phyloP scores from a whole-genome alignment of 1,284 basidiomycete species.

The Boletellus deceptivus region DNA sequence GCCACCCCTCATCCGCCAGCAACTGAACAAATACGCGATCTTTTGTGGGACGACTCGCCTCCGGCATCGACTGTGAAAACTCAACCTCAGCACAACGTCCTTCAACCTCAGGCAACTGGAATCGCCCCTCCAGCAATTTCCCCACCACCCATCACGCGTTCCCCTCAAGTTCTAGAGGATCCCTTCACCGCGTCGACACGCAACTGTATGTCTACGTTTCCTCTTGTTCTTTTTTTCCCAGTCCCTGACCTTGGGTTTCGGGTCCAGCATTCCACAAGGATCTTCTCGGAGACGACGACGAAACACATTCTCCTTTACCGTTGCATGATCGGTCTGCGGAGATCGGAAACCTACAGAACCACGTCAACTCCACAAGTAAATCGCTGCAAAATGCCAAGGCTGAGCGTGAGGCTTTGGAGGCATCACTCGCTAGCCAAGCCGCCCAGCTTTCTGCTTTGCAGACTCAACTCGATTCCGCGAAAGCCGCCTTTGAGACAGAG shows the following conservation, averaged over 20 bases:
- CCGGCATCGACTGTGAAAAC: slow-evolving; percentile 44
- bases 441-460: slow-evolving; percentile 70
- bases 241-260: slow-evolving; percentile 13
- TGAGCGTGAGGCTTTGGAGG: slow-evolving; percentile 59
- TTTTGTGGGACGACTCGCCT: slow-evolving; percentile 67
- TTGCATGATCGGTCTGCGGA: slow-evolving; percentile 73
- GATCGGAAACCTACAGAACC: slow-evolving; percentile 84
- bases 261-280: slow-evolving; percentile 40
- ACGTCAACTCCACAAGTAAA: slow-evolving; percentile 76
- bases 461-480: slow-evolving; percentile 73
- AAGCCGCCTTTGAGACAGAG: slow-evolving; percentile 85
- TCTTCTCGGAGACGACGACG: slow-evolving; percentile 73
- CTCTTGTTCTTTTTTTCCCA: slow-evolving; percentile 1
- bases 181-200: slow-evolving; percentile 38
- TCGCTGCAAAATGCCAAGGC: slow-evolving; percentile 61
- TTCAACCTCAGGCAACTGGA: slow-evolving; percentile 41
- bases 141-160: slow-evolving; percentile 22
- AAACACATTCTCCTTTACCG: slow-evolving; percentile 44
- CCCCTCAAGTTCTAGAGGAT: slow-evolving; percentile 33
- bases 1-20: slow-evolving; percentile 35
- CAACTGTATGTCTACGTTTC: slow-evolving; percentile 26
- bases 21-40: slow-evolving; percentile 41
- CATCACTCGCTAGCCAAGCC: slow-evolving; percentile 59
- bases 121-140: slow-evolving; percentile 3
- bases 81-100: slow-evolving; percentile 32